Base-by-base conservation (phyloP, 164 flowering plant genomes). In the Chloranthus sessilifolius region DNA sequence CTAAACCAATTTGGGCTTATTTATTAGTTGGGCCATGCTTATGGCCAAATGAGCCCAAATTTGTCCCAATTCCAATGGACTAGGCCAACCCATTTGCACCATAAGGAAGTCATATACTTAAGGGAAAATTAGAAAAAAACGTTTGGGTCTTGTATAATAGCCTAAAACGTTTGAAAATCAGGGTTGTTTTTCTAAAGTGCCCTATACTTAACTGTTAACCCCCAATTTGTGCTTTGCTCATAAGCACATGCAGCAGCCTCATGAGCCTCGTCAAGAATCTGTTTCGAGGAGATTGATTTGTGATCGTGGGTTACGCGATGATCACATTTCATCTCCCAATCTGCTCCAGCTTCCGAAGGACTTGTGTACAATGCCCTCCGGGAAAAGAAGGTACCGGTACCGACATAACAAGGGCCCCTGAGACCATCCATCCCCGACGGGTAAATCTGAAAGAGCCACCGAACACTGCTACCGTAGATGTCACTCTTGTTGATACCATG, bases 371-470 rank as follows among this genome's bases (percentile, higher is more conserved):
- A 69, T 8, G 57, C 73, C 9, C 76, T 60, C 0, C 95, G 77
- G 5, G 9, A 33, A 49, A 81, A 78, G 47, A 81, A 87, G 29
- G 76, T 64, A 0, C 87, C 89, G 0, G 83, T 73, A 0, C 95
- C 92, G 12, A 73, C 71, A 31, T 80, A 72, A 55, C 3, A 38
- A 0, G 91, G 62, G 1, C 95, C 87, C 2, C 9, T 12, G 0
- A 72, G 30, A 2, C 87, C 85, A 46, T 87, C 83, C 66, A 76
- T 52, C 9, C 95, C 95, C 11, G 50, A 0, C 0, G 81, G 73
- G 39, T 79, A 58, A 2, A 75, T 42, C 24, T 22, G 30, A 56
- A 68, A 72, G 49, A 70, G 43, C 23, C 60, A 63, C 45, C 58
- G 66, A 5, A 43, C 15, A 29, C 68, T 72, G 26, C 64, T 37